Conservation (phyloP, 2,329 filamentous ascomycete species). For the Penicillium fuscoglaucum region DNA sequence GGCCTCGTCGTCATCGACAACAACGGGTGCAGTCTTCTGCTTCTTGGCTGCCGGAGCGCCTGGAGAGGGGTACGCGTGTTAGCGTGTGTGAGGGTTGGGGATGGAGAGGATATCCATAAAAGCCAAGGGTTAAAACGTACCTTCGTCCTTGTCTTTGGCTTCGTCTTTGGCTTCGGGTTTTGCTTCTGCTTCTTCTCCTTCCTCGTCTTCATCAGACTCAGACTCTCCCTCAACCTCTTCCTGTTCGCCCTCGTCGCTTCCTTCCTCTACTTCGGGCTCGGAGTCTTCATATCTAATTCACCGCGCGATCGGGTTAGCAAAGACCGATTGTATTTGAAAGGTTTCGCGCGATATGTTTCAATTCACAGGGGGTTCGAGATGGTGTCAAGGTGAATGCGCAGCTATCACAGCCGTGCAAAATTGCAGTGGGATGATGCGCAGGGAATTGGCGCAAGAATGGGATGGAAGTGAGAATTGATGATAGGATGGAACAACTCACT, state of each 20-base stretch:
- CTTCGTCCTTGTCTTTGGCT: slow-evolving; percentile 21
- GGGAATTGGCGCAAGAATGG: neutral
- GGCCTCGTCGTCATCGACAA: slow-evolving; percentile 20
- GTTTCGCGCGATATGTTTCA: neutral
- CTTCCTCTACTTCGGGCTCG: slow-evolving; percentile 31
- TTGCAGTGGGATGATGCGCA: neutral
- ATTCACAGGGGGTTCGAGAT: neutral
- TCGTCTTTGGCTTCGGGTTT: slow-evolving; percentile 9
- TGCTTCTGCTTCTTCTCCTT: slow-evolving; percentile 22
- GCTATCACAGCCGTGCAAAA: neutral
- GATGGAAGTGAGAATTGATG: slow-evolving; percentile 1
- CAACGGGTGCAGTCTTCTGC: slow-evolving; percentile 32
- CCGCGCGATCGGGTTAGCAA: slow-evolving; percentile 3
- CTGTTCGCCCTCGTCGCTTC: slow-evolving; percentile 33
- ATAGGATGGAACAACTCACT: slow-evolving; percentile 37
- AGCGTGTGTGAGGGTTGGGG: neutral
- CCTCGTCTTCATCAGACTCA: slow-evolving; percentile 29
- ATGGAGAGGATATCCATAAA: neutral
- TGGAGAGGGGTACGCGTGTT: slow-evolving; percentile 4
- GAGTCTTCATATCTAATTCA: slow-evolving; percentile 39
- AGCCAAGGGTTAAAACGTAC: slow-evolving; percentile 12
- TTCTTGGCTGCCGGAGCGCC: slow-evolving; percentile 34
- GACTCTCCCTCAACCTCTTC: slow-evolving; percentile 33
- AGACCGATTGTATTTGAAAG: slow-evolving; percentile 2
- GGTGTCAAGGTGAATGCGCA: slow-evolving; percentile 6